Evolutionary conservation across 2,329 filamentous ascomycete species (phyloP).

Genomic region (Curvularia hawaiiensis): DNA sequence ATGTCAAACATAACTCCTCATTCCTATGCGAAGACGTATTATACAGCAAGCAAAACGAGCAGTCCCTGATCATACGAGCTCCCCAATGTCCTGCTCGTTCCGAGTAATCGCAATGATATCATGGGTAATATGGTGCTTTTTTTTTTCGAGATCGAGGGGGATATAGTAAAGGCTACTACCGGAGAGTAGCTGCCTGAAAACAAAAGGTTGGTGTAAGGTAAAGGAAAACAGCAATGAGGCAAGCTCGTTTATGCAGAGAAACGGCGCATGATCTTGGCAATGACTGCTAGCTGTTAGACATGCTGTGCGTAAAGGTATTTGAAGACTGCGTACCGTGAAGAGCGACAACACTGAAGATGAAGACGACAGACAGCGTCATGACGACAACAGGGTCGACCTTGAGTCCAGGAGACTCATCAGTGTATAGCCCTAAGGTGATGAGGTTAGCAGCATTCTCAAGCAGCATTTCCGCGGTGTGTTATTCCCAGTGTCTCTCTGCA

Average conservation of each 20-base stretch:
- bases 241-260: constrained; percentile 64
- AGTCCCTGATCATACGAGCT: constrained; percentile 19
- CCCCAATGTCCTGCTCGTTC: constrained; percentile 10
- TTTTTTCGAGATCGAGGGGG: constrained; percentile 8
- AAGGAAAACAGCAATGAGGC: constrained; percentile 3
- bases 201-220: constrained; percentile 17
- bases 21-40: constrained; percentile 38
- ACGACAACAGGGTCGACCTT: constrained; percentile 99
- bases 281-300: constrained; percentile 64
- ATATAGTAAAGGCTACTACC: constrained; percentile 21
- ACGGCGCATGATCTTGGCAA: constrained; percentile 91
- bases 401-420: constrained; percentile 94
- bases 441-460: constrained; percentile 21
- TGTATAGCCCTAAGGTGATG: constrained; percentile 77
- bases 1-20: constrained; percentile 19
- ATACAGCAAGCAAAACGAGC: constrained; percentile 39
- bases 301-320: not conserved
- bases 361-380: constrained; percentile 92
- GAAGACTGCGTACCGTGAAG: constrained; percentile 78
- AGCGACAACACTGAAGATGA: constrained; percentile 98
- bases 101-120: constrained; percentile 20
- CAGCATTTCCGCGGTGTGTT: too few species aligned
- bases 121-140: constrained; percentile 28
- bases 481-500: not conserved
- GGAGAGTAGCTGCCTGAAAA: constrained; percentile 27